Conservation (phyloP, 306 rosid genomes). For the Dalbergia oliveri region DNA sequence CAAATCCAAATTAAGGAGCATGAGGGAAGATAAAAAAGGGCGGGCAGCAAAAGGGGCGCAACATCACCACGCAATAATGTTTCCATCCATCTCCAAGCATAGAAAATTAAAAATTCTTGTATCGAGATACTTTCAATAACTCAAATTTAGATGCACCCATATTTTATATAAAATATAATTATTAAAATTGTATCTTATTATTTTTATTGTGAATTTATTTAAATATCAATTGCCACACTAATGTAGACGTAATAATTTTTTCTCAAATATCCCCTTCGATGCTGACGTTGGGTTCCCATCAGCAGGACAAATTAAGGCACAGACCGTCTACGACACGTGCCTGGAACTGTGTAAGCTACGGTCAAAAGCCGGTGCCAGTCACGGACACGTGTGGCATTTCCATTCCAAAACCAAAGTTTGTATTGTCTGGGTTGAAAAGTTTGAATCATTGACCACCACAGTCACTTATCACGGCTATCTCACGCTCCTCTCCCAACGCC, state of each 20-base stretch:
- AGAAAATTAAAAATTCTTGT: no score
- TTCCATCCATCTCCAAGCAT: neutral
- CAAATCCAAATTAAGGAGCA: constrained; percentile 18
- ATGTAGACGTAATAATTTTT: no score
- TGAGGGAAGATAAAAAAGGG: neutral
- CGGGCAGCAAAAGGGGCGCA: neutral
- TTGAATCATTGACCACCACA: constrained; percentile 64
- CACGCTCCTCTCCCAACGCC: neutral
- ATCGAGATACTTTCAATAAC: no score
- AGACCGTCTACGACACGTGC: constrained; percentile 57
- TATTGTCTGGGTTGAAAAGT: constrained; percentile 39
- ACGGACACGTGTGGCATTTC: constrained; percentile 59
- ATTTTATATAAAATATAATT: no score
- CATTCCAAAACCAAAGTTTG: constrained; percentile 42
- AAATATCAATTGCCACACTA: no score
- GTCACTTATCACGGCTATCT: neutral
- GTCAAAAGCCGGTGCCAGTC: constrained; percentile 87
- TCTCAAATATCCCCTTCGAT: neutral
- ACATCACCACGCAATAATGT: neutral
- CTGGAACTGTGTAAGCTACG: constrained; percentile 52
- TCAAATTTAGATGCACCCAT: no score
- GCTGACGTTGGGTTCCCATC: constrained; percentile 58
- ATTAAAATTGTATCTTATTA: no score
- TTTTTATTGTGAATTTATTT: no score
- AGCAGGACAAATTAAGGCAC: constrained; percentile 32